Evolutionary conservation across 495 filamentous ascomycete species (phyloP), one percentile per base, ranked within the genome.

Genomic region (Xylaria grammica): DNA sequence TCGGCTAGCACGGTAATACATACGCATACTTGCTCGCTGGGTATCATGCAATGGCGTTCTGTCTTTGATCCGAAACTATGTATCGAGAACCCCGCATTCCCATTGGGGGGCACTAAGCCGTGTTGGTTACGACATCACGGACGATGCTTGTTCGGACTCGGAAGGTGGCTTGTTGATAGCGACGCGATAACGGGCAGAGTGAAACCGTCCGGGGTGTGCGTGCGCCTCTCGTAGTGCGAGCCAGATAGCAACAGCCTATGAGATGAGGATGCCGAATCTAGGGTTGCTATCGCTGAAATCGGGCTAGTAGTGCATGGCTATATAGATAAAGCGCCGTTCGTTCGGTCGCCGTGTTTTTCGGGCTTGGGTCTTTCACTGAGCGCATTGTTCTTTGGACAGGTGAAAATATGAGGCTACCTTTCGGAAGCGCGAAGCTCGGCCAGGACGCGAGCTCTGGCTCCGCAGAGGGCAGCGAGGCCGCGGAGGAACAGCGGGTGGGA

Each of bases 141-240:
- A 24, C 27, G 36, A 62, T 42, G 29, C 60, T 62, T 63, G 50
- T 38, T 55, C 60, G 3, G 50, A 63, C 60, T 63, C 20, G 60
- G 60, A 63, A 63, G 60, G 60, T 63, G 60, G 49, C 3, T 17
- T 54, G 19, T 20, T 26, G 40, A 36, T 59, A 59, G 42, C 17
- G 34, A 10, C 32, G 7, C 9, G 60, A 62, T 62, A 62, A 36
- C 4, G n/a, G n/a, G n/a, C n/a, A n/a, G n/a, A n/a, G n/a, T n/a
- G 30, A 10, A 27, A 56, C 11, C 13, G 34, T 2, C 1, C 22
- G 11, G 22, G 6, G 3, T 27, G 24, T 11, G 17, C 11, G 20
- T 26, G 7, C 22, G 53, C 53, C 26, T 42, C 7, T 27, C 27
- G 32, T 40, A 15, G 20, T 56, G 27, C 34, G 32, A n/a, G 20